phyloP scores from a whole-genome alignment of 2,329 filamentous ascomycete genomes.

The Diaporthe sp. region DNA sequence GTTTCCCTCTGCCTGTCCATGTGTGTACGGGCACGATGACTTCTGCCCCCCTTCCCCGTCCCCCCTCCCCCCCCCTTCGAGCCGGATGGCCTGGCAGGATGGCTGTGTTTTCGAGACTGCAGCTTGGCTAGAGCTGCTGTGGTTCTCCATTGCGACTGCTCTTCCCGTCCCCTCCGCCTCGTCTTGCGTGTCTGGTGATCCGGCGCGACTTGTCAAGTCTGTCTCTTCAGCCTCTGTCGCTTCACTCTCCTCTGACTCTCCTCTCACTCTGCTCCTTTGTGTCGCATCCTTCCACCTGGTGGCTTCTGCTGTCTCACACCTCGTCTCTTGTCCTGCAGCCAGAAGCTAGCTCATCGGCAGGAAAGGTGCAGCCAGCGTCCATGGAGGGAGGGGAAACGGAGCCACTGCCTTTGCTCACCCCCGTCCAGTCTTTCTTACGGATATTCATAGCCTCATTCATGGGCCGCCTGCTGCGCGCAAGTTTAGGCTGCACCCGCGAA shows the following conservation, averaged over 20 bases:
- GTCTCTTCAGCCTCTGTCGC: conserved; percentile 10
- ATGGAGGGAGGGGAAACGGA: not conserved
- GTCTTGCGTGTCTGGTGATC: not conserved
- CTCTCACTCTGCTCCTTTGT: not conserved
- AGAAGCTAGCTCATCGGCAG: conserved; percentile 11
- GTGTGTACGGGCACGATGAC: conserved; percentile 14
- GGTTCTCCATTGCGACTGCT: not conserved
- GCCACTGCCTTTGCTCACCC: not conserved
- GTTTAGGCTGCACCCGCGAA: conserved; percentile 27
- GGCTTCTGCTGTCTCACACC: conserved; percentile 29
- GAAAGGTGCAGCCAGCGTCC: not conserved
- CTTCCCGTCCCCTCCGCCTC: not conserved
- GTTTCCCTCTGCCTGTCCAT: not conserved
- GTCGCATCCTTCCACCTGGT: conserved; percentile 21
- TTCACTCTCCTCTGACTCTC: not conserved
- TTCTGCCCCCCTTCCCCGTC: not conserved
- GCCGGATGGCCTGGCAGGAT: conserved; percentile 14
- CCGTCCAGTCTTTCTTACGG: not conserved
- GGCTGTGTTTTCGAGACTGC: conserved; percentile 25
- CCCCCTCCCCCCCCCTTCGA: not conserved
- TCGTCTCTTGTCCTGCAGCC: conserved; percentile 15
- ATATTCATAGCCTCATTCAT: conserved; percentile 14
- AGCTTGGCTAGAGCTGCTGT: conserved; percentile 31
- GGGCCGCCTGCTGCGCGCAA: conserved; percentile 17
- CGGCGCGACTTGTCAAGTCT: conserved; percentile 14